Evolutionary conservation across 306 rosid genomes (phyloP).

Genomic region (Geum urbanum): DNA sequence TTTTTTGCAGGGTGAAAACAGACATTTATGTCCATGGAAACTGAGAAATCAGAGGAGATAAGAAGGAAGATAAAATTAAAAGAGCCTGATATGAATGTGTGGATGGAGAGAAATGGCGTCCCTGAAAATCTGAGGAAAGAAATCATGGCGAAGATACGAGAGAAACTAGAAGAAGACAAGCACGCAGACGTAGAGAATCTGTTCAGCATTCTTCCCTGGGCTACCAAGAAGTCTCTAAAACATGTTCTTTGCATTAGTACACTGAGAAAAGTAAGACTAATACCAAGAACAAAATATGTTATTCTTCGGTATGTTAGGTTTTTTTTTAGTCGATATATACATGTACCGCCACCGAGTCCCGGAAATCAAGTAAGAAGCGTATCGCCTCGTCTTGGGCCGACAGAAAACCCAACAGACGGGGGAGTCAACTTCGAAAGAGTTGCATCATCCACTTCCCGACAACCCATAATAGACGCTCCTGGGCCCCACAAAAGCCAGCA

Average conservation of each 20-base stretch:
- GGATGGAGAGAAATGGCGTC: conserved; percentile 23
- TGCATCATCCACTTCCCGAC: too few species aligned
- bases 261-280: conserved; percentile 54
- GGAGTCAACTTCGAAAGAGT: too few species aligned
- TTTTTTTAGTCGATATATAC: too few species aligned
- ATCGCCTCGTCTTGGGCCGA: too few species aligned
- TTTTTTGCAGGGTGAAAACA: conserved; percentile 21
- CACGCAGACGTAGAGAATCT: conserved; percentile 29
- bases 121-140: conserved; percentile 5
- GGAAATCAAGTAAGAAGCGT: too few species aligned
- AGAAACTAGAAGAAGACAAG: conserved; percentile 17
- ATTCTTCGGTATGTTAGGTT: too few species aligned
- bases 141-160: conserved; percentile 16
- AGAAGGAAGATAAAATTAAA: conserved; percentile 29
- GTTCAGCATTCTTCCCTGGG: conserved; percentile 61
- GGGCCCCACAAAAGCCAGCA: too few species aligned
- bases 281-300: too few species aligned
- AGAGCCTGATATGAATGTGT: conserved; percentile 23
- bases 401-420: too few species aligned
- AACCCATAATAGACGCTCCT: too few species aligned
- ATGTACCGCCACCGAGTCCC: too few species aligned
- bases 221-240: conserved; percentile 59
- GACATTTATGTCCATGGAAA: conserved; percentile 64
- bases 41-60: conserved; percentile 66
- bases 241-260: conserved; percentile 58